Evolutionary conservation across 202 grass and related monocot genomes (phyloP), one percentile per base, ranked within the genome.

Genomic region (Schoenoplectus triqueter): DNA sequence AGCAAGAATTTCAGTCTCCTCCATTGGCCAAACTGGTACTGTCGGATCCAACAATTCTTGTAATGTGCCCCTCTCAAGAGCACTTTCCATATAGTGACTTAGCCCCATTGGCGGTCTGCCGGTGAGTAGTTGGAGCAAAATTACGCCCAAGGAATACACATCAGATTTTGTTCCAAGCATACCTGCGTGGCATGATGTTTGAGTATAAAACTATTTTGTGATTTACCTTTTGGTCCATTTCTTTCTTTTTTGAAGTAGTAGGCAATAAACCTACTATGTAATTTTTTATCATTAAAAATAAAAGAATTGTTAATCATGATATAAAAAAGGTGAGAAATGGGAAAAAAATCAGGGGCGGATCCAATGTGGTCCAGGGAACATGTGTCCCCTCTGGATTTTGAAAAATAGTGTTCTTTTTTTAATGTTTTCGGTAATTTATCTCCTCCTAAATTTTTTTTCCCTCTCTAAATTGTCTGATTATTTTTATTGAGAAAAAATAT

Each of bases 91-190:
- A 60, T 73, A 51, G 41, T 72, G 85, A 8, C 57, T 72, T 31
- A 86, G 51, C 56, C 85, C 85, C 85, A 86, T 86, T 31, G 85
- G 77, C 47, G 59, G 76, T 61, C 65, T 56, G 2, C 75, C 85
- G 4, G 85, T 86, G 21, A 86, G 52, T 62, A 86, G 11, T 80
- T 86, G 85, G 11, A 86, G 64, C 51, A 86, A 77, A 78, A 86
- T 57, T 22, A 86, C 44, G 2, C 85, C 85, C 2, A 86, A 80
- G 8, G 85, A 86, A 31, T 86, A 86, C 11, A 86, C 31, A 77
- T 86, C 85, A 0, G 85, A 86, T 71, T 81, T 86, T 60, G 74
- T 80, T 59, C 85, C 85, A 60, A 86, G 75, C 85, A 86, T 82
- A 60, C 85, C 85, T 83, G 64, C 17, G 11, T 3, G 7, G 13